These are phyloP conservation scores for Citropsis articulata DNA, from an alignment of 345 rosid species.

Conservation along the genomic window DNA sequence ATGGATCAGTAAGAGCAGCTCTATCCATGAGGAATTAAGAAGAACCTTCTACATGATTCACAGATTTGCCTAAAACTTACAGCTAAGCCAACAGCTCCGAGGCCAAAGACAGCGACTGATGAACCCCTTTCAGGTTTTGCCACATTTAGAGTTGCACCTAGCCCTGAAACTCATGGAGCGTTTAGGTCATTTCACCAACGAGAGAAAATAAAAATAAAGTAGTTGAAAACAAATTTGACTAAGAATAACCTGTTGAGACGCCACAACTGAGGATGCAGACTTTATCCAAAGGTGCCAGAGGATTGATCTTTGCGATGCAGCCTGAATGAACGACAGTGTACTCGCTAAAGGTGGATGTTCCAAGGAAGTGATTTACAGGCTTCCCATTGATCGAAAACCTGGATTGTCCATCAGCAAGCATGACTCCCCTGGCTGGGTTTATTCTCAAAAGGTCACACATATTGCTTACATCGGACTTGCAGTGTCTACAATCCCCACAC, in stretches of 20 bases:
- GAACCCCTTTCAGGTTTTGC: constrained; percentile 37
- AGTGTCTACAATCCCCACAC: constrained; percentile 38
- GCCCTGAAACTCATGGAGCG: constrained; percentile 17
- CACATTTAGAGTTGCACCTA: constrained; percentile 43
- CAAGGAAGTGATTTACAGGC: constrained; percentile 34
- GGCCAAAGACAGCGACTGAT: constrained; percentile 37
- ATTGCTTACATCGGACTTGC: constrained; percentile 40
- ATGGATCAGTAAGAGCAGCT: background rate
- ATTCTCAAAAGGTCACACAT: constrained; percentile 38
- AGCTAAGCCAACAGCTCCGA: constrained; percentile 48
- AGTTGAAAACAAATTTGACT: background rate
- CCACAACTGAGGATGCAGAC: constrained; percentile 44
- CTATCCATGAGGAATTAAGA: background rate
- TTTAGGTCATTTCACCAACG: background rate
- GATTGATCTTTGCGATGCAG: constrained; percentile 37
- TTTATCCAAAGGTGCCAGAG: constrained; percentile 38
- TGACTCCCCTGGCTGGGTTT: constrained; percentile 32
- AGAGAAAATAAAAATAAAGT: no score
- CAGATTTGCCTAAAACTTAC: constrained; percentile 16
- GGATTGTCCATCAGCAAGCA: constrained; percentile 38
- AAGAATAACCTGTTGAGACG: constrained; percentile 32
- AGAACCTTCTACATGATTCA: background rate
- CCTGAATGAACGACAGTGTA: constrained; percentile 34
- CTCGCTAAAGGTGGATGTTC: constrained; percentile 38
- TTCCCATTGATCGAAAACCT: constrained; percentile 33